A percentile compares a stretch with the other conserved stretches of the same genome.
phyloP scores from a whole-genome alignment of 2,329 filamentous ascomycete species.

The Ophiocordyceps sinensis region DNA sequence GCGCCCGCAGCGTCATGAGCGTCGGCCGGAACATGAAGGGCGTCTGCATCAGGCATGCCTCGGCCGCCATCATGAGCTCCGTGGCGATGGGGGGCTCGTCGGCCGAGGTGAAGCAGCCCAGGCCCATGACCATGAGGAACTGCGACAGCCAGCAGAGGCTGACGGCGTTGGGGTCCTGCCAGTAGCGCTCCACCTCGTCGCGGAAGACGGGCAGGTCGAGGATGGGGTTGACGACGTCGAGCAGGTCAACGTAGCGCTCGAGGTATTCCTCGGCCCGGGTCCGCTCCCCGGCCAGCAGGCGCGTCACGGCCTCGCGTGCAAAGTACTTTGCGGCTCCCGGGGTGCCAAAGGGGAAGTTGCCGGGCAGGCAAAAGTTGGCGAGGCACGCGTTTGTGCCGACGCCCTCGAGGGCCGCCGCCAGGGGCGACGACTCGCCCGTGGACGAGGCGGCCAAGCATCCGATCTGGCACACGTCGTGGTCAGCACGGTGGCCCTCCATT shows the following conservation, averaged over 20 bases:
- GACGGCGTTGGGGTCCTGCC: constrained; percentile 13
- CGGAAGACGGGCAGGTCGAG: constrained; percentile 16
- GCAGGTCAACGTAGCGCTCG: constrained; percentile 14
- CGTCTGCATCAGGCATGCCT: constrained; percentile 22
- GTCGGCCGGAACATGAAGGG: constrained; percentile 22
- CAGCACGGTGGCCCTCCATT: not conserved
- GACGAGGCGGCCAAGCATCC: constrained; percentile 8
- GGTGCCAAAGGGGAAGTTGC: constrained; percentile 23
- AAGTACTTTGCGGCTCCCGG: constrained; percentile 18
- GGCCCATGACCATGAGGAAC: constrained; percentile 20
- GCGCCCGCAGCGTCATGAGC: constrained; percentile 14
- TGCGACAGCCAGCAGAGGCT: constrained; percentile 18
- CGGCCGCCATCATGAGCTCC: constrained; percentile 21
- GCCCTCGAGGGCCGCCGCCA: constrained; percentile 15
- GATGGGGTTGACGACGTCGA: constrained; percentile 20
- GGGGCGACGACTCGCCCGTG: constrained; percentile 11
- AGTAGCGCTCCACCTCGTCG: constrained; percentile 17
- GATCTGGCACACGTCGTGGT: constrained; percentile 8
- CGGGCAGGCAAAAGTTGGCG: constrained; percentile 19
- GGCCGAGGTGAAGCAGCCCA: constrained; percentile 16
- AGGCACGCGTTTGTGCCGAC: constrained; percentile 20
- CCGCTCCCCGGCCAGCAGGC: constrained; percentile 14
- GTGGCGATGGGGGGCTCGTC: constrained; percentile 17
- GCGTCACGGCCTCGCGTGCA: constrained; percentile 15
- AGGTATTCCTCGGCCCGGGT: constrained; percentile 13